Base-by-base conservation (phyloP, 2,329 filamentous ascomycete genomes). In the Cladosporium sp. region DNA sequence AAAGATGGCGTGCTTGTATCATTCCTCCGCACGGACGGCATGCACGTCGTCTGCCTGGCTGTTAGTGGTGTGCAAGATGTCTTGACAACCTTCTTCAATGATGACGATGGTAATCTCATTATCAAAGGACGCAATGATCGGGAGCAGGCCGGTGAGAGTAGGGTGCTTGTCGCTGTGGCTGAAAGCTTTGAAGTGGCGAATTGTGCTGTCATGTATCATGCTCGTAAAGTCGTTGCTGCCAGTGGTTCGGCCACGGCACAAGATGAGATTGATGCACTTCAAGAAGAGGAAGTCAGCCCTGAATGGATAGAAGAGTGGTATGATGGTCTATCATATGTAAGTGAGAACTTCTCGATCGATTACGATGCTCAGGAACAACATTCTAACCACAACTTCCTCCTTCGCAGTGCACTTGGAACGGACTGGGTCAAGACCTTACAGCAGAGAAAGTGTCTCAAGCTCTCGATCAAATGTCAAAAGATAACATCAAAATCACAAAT, bases 281-380 rank as follows among this genome's bases (percentile, higher is more conserved):
- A 73, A 15, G 74, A 77, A 12, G 68, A 78, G 24, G 79, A 79
- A 4, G 73, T 86, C 34, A 78, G 80, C 37, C 66, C 70, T 6
- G 73, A 85, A 68, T 96, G 91, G 91, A 76, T 90, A 49, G 85
- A 94, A 62, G 85, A 89, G 59, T 97, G 92, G 91, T 92, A 92
- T 68, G 94, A 97, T 71, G 91, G 91, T 0, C 77, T 99, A 36
- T 90, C 91, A 0, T 99, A 94, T 70, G 42, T 45, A 8, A 28
- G 42, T 45, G 6, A 2, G 3, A 5, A 4, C 12, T 5, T 10
- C 9, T 7, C 28, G 28, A 9, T 32, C 12, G 12, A 9, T 2
- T 32, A 28, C 12, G 4, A 32, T 9, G 8, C 9, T 10, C 28
- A 9, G 8, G 8, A 10, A 32, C 9, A 32, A 3, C 28, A 2